Evolutionary conservation across 164 flowering plant species (phyloP), one percentile per base, ranked within the genome.

Genomic region (Protea cynaroides): DNA sequence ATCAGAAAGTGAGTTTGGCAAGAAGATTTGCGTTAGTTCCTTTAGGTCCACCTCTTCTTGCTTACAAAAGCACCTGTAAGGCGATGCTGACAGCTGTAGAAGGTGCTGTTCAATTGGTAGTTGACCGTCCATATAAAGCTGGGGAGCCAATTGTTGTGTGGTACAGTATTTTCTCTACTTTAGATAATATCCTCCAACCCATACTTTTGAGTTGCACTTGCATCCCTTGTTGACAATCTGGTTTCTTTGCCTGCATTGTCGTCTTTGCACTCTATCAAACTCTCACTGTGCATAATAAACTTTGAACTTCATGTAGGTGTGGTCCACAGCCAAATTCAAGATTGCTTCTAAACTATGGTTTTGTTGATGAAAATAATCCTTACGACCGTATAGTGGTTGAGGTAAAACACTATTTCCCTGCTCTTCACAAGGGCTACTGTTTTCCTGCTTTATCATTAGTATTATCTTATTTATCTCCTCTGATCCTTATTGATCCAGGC

Each of bases 21-120:
- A 84, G 97, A 61, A 84, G 99, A 74, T 94, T 94, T 87, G 96
- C 99, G 25, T 77, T 94, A 73, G 99, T 94, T 66, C 99, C 97
- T 65, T 81, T 94, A 63, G 99, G 99, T 25, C 99, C 99, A 6
- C 99, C 99, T 17, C 70, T 94, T 65, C 75, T 94, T 68, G 89
- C 99, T 58, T 94, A 94, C 71, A 81, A 81, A 75, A 88, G 97
- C 82, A 89, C 84, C 71, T 88, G 96, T 79, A 91, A 85, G 75
- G 92, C 97, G 29, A 94, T 94, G 99, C 72, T 94, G 71, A 82
- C 88, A 66, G 89, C 96, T 71, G 86, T 76, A 67, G 88, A 89
- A 62, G 90, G 76, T 72, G 84, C 89, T 64, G 94, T 94, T 55
- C 83, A 92, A 70, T 79, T 94, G 62, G 90, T 88, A 64, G 99